phyloP scores from a whole-genome alignment of 805 yeast genomes.

The Ogataea chonburiensis region DNA sequence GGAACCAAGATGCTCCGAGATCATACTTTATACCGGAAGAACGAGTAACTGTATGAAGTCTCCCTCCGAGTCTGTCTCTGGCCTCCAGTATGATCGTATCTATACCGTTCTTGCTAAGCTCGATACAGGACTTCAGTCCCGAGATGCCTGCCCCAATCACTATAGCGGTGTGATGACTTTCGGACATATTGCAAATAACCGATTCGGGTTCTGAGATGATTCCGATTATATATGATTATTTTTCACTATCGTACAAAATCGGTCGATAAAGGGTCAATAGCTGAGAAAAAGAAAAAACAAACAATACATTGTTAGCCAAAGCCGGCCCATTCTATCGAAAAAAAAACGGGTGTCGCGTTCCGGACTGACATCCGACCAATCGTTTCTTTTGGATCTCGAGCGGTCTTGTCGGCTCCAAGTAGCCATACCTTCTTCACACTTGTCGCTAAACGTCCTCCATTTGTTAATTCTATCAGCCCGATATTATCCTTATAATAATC shows the following conservation, averaged over 20 bases:
- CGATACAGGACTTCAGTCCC: constrained; percentile 50
- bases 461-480: constrained; percentile 57
- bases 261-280: constrained; percentile 4
- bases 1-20: constrained; percentile 91
- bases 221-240: constrained; percentile 9
- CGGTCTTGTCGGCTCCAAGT: constrained; percentile 39
- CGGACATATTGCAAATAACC: constrained; percentile 1
- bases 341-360: constrained; percentile 42
- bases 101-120: constrained; percentile 35
- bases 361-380: background rate
- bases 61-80: constrained; percentile 63
- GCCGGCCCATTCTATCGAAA: constrained; percentile 94
- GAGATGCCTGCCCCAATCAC: constrained; percentile 58
- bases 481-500: constrained; percentile 50
- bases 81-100: constrained; percentile 49
- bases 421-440: constrained; percentile 88
- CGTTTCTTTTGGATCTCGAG: constrained; percentile 13
- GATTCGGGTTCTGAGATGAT: too few relatives aligned
- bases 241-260: constrained; percentile 35
- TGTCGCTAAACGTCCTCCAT: constrained; percentile 90
- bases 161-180: constrained; percentile 32
- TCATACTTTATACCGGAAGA: constrained; percentile 46
- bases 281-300: background rate
- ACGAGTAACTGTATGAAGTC: constrained; percentile 46
- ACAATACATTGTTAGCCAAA: constrained; percentile 56